Base-by-base conservation (phyloP, 768 basidiomycete genomes). In the Aureoboletus auriporus region DNA sequence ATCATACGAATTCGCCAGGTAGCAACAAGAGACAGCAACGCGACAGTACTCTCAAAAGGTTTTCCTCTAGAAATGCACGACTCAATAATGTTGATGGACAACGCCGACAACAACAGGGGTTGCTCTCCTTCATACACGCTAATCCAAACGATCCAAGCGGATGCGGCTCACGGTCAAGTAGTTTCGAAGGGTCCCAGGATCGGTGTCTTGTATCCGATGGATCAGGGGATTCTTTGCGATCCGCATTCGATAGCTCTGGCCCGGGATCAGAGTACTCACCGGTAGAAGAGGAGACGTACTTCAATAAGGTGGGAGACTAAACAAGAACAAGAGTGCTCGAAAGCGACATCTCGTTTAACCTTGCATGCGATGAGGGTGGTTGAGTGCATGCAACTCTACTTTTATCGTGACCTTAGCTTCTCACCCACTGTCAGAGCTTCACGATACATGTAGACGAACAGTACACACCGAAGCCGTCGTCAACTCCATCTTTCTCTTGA, bases 261-360 rank as follows among this genome's bases (percentile, higher is more conserved):
- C 20, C 20, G 20, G 20, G 20, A 23, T 65, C 59, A 6, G 70
- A 69, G 48, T 63, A 67, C 49, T 65, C 64, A 13, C 53, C 59
- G 4, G 60, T 41, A 20, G 63, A 62, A n/a, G 60, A 66, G 37
- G 42, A 12, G 44, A 2, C 46, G 28, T 11, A 35, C 20, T n/a
- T 43, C 49, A 8, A 39, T 41, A 9, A 50, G 39, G 28, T 34
- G 51, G 37, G 50, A 46, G 27, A 33, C 33, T n/a, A 54, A 42
- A 31, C n/a, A 14, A 3, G 58, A 52, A 28, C 55, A 44, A 43
- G 38, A n/a, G 4, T 50, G 46, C n/a, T 37, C 41, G 1, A 51
- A 39, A 20, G 8, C 38, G 14, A n/a, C 43, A 8, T 1, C 26
- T 5, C 49, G 50, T 17, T n/a, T 1, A 31, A 39, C 28, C 17